Evolutionary conservation across 2,329 filamentous ascomycete genomes (phyloP), one percentile per base, ranked within the genome.

Genomic region (Macrophomina tecta): DNA sequence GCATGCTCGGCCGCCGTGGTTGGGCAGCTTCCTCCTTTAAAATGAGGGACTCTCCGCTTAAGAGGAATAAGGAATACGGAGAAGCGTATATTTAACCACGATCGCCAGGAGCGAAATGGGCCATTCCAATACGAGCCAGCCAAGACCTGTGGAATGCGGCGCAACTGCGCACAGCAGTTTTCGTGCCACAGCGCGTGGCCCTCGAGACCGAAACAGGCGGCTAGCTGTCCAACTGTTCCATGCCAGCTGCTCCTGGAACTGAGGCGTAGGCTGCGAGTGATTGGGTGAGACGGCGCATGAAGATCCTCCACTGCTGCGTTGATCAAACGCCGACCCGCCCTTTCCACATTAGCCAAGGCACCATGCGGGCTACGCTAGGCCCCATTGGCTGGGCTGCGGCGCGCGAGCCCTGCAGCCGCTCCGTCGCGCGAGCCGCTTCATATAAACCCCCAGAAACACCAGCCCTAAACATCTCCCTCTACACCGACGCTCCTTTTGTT

Each of bases 1-100:
- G 16, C 12, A 12, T 7, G 28, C 40, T 48, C 23, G 8, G 40
- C 16, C 7, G 23, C 8, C 11, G 52, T 40, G 52, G 12, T 40
- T 8, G 56, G 40, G 38, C 23, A 32, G n/a, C 1, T 8, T 45
- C 14, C 61, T 55, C 45, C 23, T 40, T 42, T 42, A 18, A 42
- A 30, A 4, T 49, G 11, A 16, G 40, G 14, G 12, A 32, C 18
- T 23, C 61, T 52, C 40, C 32, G 30, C 30, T 23, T 64, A 52
- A 5, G 28, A 55, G 30, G 36, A 32, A 18, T 64, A 53, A 64
- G 36, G 28, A 48, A 46, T 34, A 64, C 36, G 62, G 62, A 64
- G 58, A 62, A 62, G 58, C 45, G 16, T 62, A 62, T 49, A 51
- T 62, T 62, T 62, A 62, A 62, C 58, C 58, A 36, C 49, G 58